phyloP scores from a whole-genome alignment of 2,329 filamentous ascomycete species.

The Xylariaceae sp. region DNA sequence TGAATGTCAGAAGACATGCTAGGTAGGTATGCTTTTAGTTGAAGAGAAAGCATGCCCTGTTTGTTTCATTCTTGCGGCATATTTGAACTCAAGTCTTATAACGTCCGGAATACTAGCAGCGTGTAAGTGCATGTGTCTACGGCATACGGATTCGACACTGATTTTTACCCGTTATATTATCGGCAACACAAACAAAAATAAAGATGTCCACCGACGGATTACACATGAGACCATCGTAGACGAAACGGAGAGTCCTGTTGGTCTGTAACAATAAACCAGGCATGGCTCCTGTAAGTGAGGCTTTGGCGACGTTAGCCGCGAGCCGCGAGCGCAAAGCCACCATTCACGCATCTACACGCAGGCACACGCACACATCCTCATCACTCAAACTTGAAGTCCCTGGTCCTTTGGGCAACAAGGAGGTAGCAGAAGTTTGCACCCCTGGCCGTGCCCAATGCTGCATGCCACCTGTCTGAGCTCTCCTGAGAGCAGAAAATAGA shows the following conservation, averaged over 20 bases:
- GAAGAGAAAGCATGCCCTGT: too few species aligned
- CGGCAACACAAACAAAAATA: neutral
- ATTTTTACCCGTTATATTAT: neutral
- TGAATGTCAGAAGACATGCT: too few species aligned
- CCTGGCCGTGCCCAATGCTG: conserved; percentile 16
- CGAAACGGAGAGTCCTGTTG: too few species aligned
- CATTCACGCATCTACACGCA: conserved; percentile 21
- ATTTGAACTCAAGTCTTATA: too few species aligned
- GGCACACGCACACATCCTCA: conserved; percentile 9
- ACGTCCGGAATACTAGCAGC: too few species aligned
- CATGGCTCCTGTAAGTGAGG: neutral
- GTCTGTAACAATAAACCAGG: too few species aligned
- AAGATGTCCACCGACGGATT: neutral
- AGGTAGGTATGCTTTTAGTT: too few species aligned
- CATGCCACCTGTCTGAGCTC: conserved; percentile 16
- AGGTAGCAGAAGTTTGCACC: conserved; percentile 4
- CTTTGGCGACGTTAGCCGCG: conserved; percentile 1
- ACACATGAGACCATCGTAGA: too few species aligned
- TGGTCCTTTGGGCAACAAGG: conserved; percentile 9
- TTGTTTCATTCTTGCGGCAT: too few species aligned
- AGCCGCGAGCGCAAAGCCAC: conserved; percentile 4
- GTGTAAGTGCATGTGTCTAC: too few species aligned
- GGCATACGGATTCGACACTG: too few species aligned
- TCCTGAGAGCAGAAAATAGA: conserved; percentile 1
- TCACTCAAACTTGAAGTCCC: neutral